A percentile compares a stretch with the other conserved stretches of the same genome.
Conservation (phyloP, 257 asterid genomes). For the Leptodermis oblonga region DNA sequence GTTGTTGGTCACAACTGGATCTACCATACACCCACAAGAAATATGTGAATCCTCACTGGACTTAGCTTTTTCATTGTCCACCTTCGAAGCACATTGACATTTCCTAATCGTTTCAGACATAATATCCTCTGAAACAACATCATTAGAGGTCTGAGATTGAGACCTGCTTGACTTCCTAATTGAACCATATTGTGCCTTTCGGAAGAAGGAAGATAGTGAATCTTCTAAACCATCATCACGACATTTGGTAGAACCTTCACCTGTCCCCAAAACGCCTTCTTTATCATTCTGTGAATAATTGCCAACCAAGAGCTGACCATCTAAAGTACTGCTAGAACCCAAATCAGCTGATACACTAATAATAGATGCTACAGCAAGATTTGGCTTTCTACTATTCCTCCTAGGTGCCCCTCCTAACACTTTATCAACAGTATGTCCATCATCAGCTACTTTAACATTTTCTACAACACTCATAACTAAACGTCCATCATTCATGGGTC, state of each 20-base stretch:
- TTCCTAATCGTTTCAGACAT: conserved; percentile 19
- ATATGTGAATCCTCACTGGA: conserved; percentile 22
- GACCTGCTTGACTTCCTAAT: conserved; percentile 40
- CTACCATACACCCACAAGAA: conserved; percentile 24
- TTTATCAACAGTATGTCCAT: conserved; percentile 29
- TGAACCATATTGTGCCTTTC: conserved; percentile 56
- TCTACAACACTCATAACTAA: conserved; percentile 29
- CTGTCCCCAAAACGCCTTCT: conserved; percentile 26
- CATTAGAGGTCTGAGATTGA: conserved; percentile 30
- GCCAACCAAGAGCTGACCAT: conserved; percentile 22
- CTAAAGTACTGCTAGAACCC: conserved; percentile 25
- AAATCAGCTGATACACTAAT: conserved; percentile 21
- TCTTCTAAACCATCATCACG: conserved; percentile 51
- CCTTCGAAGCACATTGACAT: conserved; percentile 25
- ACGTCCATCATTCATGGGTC: conserved; percentile 22
- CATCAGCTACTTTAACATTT: conserved; percentile 28
- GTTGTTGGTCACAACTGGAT: conserved; percentile 19
- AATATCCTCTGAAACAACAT: conserved; percentile 32
- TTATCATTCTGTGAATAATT: conserved; percentile 26
- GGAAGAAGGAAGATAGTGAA: conserved; percentile 59
- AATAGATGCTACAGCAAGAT: conserved; percentile 29
- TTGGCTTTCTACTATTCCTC: conserved; percentile 39
- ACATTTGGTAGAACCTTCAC: conserved; percentile 15
- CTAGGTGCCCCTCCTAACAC: conserved; percentile 27
- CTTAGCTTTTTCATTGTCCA: conserved; percentile 25